These are phyloP conservation scores for Metarhizium album DNA, from an alignment of 2,329 filamentous ascomycete genomes.

Conservation along the genomic window DNA sequence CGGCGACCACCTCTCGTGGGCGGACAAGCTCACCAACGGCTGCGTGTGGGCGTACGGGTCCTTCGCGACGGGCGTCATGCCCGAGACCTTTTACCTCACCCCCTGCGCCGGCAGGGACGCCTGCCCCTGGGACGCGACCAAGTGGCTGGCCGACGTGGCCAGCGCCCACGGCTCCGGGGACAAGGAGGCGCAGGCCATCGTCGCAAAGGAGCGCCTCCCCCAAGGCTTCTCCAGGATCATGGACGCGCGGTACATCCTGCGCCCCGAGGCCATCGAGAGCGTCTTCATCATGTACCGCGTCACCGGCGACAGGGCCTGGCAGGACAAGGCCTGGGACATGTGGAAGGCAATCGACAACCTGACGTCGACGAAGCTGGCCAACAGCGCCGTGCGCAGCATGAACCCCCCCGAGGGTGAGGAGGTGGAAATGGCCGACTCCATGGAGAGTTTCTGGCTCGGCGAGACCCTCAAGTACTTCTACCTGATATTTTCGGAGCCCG, in stretches of 20 bases:
- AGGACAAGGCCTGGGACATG: slow-evolving; percentile 43
- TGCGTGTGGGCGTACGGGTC: slow-evolving; percentile 60
- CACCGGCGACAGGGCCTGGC: slow-evolving; percentile 33
- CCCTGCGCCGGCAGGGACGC: slow-evolving; percentile 21
- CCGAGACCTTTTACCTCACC: slow-evolving; percentile 35
- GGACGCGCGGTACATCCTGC: slow-evolving; percentile 40
- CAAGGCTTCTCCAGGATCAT: slow-evolving; percentile 53
- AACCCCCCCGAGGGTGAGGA: slow-evolving; percentile 14
- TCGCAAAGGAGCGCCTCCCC: slow-evolving; percentile 22
- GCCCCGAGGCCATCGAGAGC: slow-evolving; percentile 42
- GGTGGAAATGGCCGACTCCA: slow-evolving; percentile 41
- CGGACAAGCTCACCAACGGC: slow-evolving; percentile 52
- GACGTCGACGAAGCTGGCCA: slow-evolving; percentile 36
- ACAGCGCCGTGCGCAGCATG: slow-evolving; percentile 36
- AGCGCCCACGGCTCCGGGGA: slow-evolving; percentile 13
- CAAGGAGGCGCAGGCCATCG: slow-evolving; percentile 14
- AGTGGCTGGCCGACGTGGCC: slow-evolving; percentile 24
- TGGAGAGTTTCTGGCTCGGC: slow-evolving; percentile 60
- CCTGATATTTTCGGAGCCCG: slow-evolving; percentile 56
- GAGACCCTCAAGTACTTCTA: slow-evolving; percentile 73
- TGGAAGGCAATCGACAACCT: slow-evolving; percentile 34
- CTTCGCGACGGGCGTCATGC: slow-evolving; percentile 48
- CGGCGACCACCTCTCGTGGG: slow-evolving; percentile 51
- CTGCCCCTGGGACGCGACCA: slow-evolving; percentile 25
- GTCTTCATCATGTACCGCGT: slow-evolving; percentile 43